Evolutionary conservation across 2,329 filamentous ascomycete species (phyloP).

Genomic region (Clonostachys rhizophaga): DNA sequence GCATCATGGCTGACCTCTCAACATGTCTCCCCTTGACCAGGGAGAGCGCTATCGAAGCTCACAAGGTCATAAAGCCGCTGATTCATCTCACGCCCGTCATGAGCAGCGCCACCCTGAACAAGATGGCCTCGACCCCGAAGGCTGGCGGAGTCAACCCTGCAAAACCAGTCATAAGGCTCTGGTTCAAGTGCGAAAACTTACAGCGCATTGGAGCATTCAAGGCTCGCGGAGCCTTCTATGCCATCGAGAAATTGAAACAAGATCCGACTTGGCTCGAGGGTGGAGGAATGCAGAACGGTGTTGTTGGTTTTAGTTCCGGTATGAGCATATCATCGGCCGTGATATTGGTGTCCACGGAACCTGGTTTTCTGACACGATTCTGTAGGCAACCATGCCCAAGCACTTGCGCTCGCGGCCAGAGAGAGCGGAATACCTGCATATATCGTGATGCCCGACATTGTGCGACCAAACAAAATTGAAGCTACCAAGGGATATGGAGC

Average conservation of each 20-base stretch:
- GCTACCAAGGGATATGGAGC: constrained; percentile 7
- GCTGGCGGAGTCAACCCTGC: constrained; percentile 45
- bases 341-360: neutral
- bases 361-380: neutral
- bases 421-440: constrained; percentile 64
- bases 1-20: constrained; percentile 37
- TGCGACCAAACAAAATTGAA: constrained; percentile 53
- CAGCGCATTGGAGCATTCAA: constrained; percentile 85
- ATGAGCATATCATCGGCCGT: constrained; percentile 1
- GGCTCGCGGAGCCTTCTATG: constrained; percentile 75
- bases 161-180: constrained; percentile 59
- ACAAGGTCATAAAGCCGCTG: constrained; percentile 60
- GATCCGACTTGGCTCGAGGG: constrained; percentile 50
- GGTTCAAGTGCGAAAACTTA: constrained; percentile 85
- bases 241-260: constrained; percentile 58
- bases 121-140: constrained; percentile 61
- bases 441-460: constrained; percentile 79
- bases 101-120: constrained; percentile 64
- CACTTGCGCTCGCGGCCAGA: constrained; percentile 70
- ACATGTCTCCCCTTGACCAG: constrained; percentile 59
- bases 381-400: constrained; percentile 80
- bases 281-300: constrained; percentile 52
- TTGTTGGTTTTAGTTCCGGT: constrained; percentile 76
- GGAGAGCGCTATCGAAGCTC: constrained; percentile 60
- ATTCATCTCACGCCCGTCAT: constrained; percentile 74